Base-by-base conservation (phyloP, 345 rosid genomes). In the Eucalyptus pauciflora region DNA sequence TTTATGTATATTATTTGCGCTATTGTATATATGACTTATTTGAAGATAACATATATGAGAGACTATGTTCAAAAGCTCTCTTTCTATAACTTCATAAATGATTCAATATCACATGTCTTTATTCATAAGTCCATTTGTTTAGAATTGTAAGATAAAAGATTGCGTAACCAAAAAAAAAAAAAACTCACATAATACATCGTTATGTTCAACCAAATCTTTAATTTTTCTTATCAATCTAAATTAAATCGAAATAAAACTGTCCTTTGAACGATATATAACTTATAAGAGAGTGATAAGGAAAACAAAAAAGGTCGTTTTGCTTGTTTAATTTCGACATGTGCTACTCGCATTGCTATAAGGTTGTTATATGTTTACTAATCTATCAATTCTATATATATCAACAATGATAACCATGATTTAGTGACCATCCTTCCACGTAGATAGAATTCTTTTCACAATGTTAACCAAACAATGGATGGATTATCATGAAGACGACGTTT, bases 181-280 rank as follows among this genome's bases (percentile, higher is more conserved):
- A 69, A 69, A 33, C 0, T 0, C 45, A 33, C 4, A 69, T 17
- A 17, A 10, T 33, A 69, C 80, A 69, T 69, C 2, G 0, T 69
- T 17, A 0, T 69, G 45, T 69, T 33, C 24, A 71, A 33, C 0
- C 10, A 71, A 71, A 33, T 71, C 45, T 71, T 69, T 71, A 3
- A 37, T 17, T 71, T 64, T 67, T 67, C 41, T 67, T 18, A 20
- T 71, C 81, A 2, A 1, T 31, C 11, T 33, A 33, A 71, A 71
- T 71, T 33, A 71, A 71, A 33, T 71, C 0, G 24, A 69, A 18
- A 16, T 9, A 31, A 69, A 31, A 15, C 33, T 17, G 7, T 16
- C 43, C 12, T 31, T 69, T 33, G 2, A 31, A 31, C 2, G 7
- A 69, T 69, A 17, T 15, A 69, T 31, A 33, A 69, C 24, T 31